Evolutionary conservation across 371 early-diverging fungal species (phyloP), one percentile per base, ranked within the genome.

Genomic region (Circinella umbellata): DNA sequence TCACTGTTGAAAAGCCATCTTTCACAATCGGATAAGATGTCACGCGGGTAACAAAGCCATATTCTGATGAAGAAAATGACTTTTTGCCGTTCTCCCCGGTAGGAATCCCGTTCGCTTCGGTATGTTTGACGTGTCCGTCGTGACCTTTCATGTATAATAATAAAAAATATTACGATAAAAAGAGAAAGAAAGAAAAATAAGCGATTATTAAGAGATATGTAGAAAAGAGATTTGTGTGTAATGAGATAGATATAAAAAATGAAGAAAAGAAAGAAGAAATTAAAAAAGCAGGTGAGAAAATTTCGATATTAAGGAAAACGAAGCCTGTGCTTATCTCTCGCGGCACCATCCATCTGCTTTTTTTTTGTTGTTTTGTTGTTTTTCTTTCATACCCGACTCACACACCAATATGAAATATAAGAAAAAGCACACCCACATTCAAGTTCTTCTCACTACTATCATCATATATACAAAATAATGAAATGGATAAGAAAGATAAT

Each of bases 1-100:
- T 80, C 47, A 89, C 76, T 61, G 85, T 83, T 14, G 80, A 72
- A 36, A 90, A 82, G 15, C 88, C 71, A 66, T 90, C 91, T 67
- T 85, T 79, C 66, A 92, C 76, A 62, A 92, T 63, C 7, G 92
- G 92, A 65, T 89, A 70, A 61, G 90, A 86, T 59, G 77, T 76
- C 63, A 92, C 85, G 48, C 90, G 88, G 53, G 76, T 37, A 62
- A 86, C 70, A 75, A 88, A 87, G 11, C 70, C 72, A 34, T 27
- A 57, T 11, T 34, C 57, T 34, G n/a, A 5, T 13, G 57, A 27
- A 8, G 57, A 5, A 5, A 27, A 27, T 34, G 34, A 11, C 35
- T 70, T 38, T 46, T 61, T 59, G 59, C 3, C 49, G 20, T 11
- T 11, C 27, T 69, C 67, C 53, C 66, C 65, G 49, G 15, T 53